A percentile compares a stretch with the other conserved stretches of the same genome.
These are phyloP conservation scores for Curvularia sp. DNA, from an alignment of 2,329 filamentous ascomycete genomes.

Conservation along the genomic window DNA sequence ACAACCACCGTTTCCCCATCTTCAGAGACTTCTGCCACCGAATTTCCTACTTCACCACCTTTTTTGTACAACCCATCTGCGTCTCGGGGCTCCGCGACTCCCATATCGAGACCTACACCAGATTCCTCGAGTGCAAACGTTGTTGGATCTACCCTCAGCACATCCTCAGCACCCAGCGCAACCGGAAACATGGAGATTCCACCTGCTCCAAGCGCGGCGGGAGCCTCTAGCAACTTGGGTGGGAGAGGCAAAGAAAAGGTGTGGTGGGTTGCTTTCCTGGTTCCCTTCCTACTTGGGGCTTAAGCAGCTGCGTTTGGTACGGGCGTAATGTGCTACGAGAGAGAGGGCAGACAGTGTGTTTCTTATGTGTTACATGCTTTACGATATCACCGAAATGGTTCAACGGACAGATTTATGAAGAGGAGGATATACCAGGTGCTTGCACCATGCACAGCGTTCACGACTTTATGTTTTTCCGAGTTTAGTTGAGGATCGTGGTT, in stretches of 20 bases:
- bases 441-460: slow-evolving; percentile 1
- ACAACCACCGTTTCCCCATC: neutral
- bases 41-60: slow-evolving; percentile 8
- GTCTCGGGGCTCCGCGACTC: slow-evolving; percentile 12
- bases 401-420: neutral
- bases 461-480: neutral
- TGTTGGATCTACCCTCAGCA: slow-evolving; percentile 23
- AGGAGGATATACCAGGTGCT: slow-evolving; percentile 16
- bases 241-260: slow-evolving; percentile 32
- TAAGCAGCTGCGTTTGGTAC: neutral
- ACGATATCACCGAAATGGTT: slow-evolving; percentile 6
- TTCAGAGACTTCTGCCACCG: slow-evolving; percentile 1
- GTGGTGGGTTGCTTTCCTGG: slow-evolving; percentile 43
- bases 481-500: neutral
- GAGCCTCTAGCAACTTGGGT: slow-evolving; percentile 15
- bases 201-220: slow-evolving; percentile 37
- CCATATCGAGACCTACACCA: slow-evolving; percentile 11
- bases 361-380: slow-evolving; percentile 14
- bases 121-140: slow-evolving; percentile 13
- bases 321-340: neutral
- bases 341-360: slow-evolving; percentile 9
- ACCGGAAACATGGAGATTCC: slow-evolving; percentile 29
- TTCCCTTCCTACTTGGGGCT: slow-evolving; percentile 22
- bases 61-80: slow-evolving; percentile 16
- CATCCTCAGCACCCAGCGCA: slow-evolving; percentile 20